These are phyloP conservation scores for Trichoderma simmonsii DNA, from an alignment of 2,329 filamentous ascomycete species.

Conservation along the genomic window DNA sequence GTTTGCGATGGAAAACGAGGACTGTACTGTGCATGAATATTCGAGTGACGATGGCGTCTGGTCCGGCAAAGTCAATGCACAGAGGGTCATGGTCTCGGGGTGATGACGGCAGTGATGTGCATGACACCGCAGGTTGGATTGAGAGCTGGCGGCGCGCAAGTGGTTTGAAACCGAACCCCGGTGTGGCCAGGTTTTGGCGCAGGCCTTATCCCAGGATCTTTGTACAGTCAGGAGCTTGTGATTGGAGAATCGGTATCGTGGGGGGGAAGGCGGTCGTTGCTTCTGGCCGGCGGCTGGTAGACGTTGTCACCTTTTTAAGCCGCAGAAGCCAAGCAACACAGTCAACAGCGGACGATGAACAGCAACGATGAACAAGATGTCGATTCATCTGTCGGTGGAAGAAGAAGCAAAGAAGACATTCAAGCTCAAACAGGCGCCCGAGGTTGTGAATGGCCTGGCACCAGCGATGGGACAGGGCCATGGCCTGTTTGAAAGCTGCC, in stretches of 20 bases:
- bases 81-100: slow-evolving; percentile 15
- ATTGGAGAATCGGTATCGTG: slow-evolving; percentile 21
- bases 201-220: slow-evolving; percentile 17
- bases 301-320: neutral
- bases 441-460: neutral
- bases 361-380: neutral
- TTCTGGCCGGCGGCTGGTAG: slow-evolving; percentile 14
- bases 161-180: slow-evolving; percentile 19
- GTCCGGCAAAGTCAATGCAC: slow-evolving; percentile 14
- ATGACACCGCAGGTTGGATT: slow-evolving; percentile 13
- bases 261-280: slow-evolving; percentile 2
- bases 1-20: neutral
- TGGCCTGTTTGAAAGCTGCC: slow-evolving; percentile 9
- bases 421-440: neutral
- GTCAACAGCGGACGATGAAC: neutral
- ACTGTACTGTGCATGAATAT: slow-evolving; percentile 5
- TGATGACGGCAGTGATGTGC: slow-evolving; percentile 17
- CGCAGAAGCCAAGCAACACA: neutral
- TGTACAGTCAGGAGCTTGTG: slow-evolving; percentile 15
- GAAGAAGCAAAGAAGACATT: neutral
- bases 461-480: slow-evolving; percentile 5
- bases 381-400: neutral
- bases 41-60: slow-evolving; percentile 15
- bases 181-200: slow-evolving; percentile 18
- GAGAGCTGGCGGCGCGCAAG: slow-evolving; percentile 16